Evolutionary conservation across 1,284 basidiomycete species (phyloP), one percentile per base, ranked within the genome.

Genomic region (Leccinum griseonigrum): DNA sequence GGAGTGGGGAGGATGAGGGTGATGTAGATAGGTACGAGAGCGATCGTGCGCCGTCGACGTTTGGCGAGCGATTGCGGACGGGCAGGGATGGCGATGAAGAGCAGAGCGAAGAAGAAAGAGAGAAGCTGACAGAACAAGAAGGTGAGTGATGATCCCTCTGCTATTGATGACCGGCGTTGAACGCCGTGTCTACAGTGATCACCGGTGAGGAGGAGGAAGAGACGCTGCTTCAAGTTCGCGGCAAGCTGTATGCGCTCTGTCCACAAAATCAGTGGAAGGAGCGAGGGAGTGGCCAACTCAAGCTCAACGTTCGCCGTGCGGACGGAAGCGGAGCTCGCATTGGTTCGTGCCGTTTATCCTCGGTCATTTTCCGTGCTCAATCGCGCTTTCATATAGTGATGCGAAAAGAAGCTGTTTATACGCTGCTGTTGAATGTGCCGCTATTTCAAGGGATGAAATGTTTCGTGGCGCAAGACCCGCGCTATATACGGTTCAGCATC

Each of bases 191-290:
- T 66, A 28, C 68, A 96, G 95, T 92, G 34, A 78, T 83, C 51
- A 98, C 95, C 0, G 95, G 95, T 10, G 95, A 98, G 75, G 95
- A 98, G 74, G 91, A 94, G 26, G 95, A 98, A 73, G 85, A 90
- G 62, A 95, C 91, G 1, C 77, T 94, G 51, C 87, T 90, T 74
- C 90, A 92, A 76, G 88, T 90, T 11, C 88, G 95, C 62, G 91
- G 90, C 52, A 97, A 97, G 78, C 78, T 98, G 34, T 97, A 87
- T 73, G 77, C 85, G 16, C 83, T 95, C 68, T 84, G 85, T 67
- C 32, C 79, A 77, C 62, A 84, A 71, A 79, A 80, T 61, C 80
- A 83, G 58, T 98, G 95, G 95, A 93, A 90, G 72, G 95, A 98
- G 74, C 83, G 91, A 53, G 95, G 95, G 9, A 92, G 88, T 14